phyloP scores from a whole-genome alignment of 2,329 filamentous ascomycete species.

The Akanthomyces uredinophilus region DNA sequence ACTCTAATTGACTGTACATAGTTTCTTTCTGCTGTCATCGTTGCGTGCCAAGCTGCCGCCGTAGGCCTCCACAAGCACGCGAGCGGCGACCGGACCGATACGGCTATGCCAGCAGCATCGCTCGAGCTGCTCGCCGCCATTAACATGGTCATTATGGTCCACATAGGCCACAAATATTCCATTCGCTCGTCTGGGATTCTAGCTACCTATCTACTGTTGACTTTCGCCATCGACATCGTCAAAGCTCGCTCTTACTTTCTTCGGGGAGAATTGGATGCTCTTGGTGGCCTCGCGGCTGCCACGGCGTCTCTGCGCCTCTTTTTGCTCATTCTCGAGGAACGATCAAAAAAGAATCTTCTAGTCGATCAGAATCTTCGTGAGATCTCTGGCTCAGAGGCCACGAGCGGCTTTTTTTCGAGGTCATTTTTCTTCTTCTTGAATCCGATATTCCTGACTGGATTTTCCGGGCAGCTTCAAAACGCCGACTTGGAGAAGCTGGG shows the following conservation, averaged over 20 bases:
- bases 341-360: conserved; percentile 20
- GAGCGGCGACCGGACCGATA: neutral
- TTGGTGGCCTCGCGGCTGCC: conserved; percentile 25
- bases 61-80: neutral
- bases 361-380: neutral
- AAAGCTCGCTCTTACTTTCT: conserved; percentile 30
- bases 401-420: neutral
- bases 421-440: neutral
- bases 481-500: neutral
- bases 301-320: conserved; percentile 23
- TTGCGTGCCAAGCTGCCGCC: neutral
- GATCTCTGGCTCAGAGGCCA: neutral
- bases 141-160: neutral
- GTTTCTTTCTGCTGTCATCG: neutral
- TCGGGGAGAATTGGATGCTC: conserved; percentile 18
- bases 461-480: neutral
- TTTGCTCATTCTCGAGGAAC: conserved; percentile 28
- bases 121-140: neutral
- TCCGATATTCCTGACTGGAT: neutral
- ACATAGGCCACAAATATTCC: conserved; percentile 28
- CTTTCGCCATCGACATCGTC: conserved; percentile 29
- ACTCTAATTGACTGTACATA: neutral
- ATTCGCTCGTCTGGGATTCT: conserved; percentile 29
- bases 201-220: conserved; percentile 26
- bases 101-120: neutral